Percentiles rank a stretch among this genome's conserved stretches.
These are phyloP conservation scores for Nemania abortiva DNA, from an alignment of 2,329 filamentous ascomycete species.

Conservation along the genomic window DNA sequence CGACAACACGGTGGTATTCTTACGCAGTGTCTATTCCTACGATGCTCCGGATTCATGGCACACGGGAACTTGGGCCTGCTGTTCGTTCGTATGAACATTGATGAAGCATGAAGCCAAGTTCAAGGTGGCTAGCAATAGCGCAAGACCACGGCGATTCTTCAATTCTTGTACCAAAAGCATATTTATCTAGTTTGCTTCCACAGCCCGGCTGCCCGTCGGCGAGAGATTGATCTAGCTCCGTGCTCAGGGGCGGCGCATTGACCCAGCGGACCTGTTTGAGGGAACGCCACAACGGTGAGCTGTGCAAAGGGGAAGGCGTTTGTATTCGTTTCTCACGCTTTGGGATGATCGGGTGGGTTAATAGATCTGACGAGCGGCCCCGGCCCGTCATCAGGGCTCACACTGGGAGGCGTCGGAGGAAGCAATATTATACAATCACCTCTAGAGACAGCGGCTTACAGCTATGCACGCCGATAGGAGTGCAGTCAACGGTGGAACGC, in stretches of 20 bases:
- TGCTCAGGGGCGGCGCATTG: conserved; percentile 20
- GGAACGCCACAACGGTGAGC: conserved; percentile 20
- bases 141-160: conserved; percentile 39
- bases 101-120: conserved; percentile 6
- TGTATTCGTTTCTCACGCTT: conserved; percentile 7
- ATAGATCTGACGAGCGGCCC: conserved; percentile 36
- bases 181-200: conserved; percentile 35
- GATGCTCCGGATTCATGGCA: conserved; percentile 30
- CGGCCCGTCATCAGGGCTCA: conserved; percentile 25
- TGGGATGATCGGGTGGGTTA: conserved; percentile 30
- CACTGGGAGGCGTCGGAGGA: conserved; percentile 37
- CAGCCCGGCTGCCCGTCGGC: not conserved
- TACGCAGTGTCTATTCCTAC: conserved; percentile 26
- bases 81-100: conserved; percentile 17
- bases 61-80: conserved; percentile 34
- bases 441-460: conserved; percentile 15
- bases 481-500: conserved; percentile 10
- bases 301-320: conserved; percentile 36
- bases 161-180: conserved; percentile 49
- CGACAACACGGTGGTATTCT: conserved; percentile 12
- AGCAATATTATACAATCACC: conserved; percentile 36
- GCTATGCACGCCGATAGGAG: conserved; percentile 12
- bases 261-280: conserved; percentile 4
- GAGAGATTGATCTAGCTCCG: conserved; percentile 7
- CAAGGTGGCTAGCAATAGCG: not conserved